phyloP scores from a whole-genome alignment of 2,329 filamentous ascomycete species.

The Teratosphaeria epicoccoides region DNA sequence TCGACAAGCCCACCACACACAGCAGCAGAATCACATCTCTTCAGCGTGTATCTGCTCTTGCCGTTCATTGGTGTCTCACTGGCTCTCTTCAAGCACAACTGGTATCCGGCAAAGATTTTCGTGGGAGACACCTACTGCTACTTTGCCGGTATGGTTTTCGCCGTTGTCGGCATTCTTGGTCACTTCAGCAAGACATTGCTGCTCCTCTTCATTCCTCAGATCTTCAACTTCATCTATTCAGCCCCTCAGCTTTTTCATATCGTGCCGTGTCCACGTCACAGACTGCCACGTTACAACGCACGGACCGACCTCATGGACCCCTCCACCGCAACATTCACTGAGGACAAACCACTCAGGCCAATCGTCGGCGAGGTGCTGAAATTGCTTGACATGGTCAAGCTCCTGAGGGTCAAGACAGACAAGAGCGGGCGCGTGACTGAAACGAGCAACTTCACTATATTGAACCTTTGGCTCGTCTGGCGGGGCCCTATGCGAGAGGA shows the following conservation, averaged over 20 bases:
- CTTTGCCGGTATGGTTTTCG: constrained; percentile 98
- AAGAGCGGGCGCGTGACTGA: constrained; percentile 61
- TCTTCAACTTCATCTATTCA: constrained; percentile 95
- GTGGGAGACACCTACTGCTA: constrained; percentile 99
- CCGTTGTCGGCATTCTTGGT: constrained; percentile 88
- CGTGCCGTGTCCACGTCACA: constrained; percentile 84
- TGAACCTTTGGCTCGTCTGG: constrained; percentile 96
- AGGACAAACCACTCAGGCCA: constrained; percentile 55
- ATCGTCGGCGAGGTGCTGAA: constrained; percentile 54
- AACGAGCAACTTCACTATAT: constrained; percentile 80
- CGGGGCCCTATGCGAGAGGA: constrained; percentile 85
- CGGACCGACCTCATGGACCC: constrained; percentile 77
- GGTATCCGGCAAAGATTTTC: constrained; percentile 90
- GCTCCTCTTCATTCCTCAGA: constrained; percentile 81
- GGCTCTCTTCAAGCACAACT: constrained; percentile 82
- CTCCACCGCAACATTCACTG: constrained; percentile 61
- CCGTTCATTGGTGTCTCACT: constrained; percentile 89
- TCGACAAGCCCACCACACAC: constrained; percentile 66
- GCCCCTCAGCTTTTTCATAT: constrained; percentile 82
- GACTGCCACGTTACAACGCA: constrained; percentile 79
- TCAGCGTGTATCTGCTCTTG: constrained; percentile 87
- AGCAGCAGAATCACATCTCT: constrained; percentile 88
- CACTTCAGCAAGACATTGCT: constrained; percentile 97
- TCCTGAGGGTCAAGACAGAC: constrained; percentile 60
- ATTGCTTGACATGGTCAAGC: constrained; percentile 54